These are phyloP conservation scores for Patellifolia procumbens DNA, from an alignment of 179 eudicot genomes.

Conservation along the genomic window DNA sequence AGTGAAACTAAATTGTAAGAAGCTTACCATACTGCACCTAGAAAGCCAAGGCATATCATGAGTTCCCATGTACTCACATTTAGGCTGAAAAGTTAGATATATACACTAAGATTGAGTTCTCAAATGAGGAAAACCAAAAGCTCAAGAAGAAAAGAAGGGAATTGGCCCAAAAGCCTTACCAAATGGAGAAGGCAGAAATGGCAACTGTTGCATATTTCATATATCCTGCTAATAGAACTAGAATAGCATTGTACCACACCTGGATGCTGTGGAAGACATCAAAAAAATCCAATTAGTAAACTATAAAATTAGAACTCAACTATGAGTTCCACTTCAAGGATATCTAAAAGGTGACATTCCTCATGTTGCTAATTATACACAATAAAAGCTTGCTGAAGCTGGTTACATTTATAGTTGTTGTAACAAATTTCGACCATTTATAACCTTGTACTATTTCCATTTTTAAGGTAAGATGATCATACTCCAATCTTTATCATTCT, in stretches of 20 bases:
- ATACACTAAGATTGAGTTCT: not conserved
- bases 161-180: conserved; percentile 32
- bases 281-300: conserved; percentile 4
- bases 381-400: not conserved
- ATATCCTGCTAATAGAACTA: conserved; percentile 56
- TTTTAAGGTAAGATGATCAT: not conserved
- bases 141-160: not conserved
- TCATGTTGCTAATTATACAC: not conserved
- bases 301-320: not conserved
- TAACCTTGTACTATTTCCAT: not conserved
- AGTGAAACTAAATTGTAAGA: not conserved
- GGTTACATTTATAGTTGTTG: not conserved
- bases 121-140: not conserved
- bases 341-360: not conserved
- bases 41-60: conserved; percentile 70
- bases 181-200: conserved; percentile 59
- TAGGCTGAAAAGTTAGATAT: conserved; percentile 47
- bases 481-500: not conserved
- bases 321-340: not conserved
- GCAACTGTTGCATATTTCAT: conserved; percentile 52
- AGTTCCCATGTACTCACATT: conserved; percentile 64
- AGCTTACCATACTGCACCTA: conserved; percentile 43
- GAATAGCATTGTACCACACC: conserved; percentile 59
- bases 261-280: conserved; percentile 38
- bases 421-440: not conserved